A percentile compares a stretch with the other conserved stretches of the same genome.
Conservation (phyloP, 2,329 filamentous ascomycete genomes). For the Curvularia lunata region DNA sequence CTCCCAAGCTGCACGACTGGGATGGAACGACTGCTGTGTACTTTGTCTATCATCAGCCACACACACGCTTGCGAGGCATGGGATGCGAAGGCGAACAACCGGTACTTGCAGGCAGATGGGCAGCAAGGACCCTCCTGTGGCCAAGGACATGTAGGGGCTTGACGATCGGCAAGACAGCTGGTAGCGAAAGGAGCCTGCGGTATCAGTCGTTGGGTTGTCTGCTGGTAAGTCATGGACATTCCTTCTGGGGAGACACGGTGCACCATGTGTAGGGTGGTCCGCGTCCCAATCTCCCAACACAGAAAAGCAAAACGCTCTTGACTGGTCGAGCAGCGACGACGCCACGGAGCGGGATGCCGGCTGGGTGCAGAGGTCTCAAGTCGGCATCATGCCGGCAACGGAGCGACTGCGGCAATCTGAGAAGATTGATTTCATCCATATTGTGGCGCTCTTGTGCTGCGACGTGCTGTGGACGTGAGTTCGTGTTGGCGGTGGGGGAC, state of each 20-base stretch:
- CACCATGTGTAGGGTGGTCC: slow-evolving; percentile 2
- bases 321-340: not conserved
- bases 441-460: slow-evolving; percentile 21
- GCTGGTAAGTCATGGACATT: not conserved
- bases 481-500: slow-evolving; percentile 9
- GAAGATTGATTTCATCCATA: slow-evolving; percentile 16
- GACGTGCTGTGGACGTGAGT: slow-evolving; percentile 10
- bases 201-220: not conserved
- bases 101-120: slow-evolving; percentile 21
- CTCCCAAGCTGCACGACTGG: slow-evolving; percentile 6
- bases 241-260: slow-evolving; percentile 6
- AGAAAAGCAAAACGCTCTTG: slow-evolving; percentile 12
- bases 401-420: not conserved
- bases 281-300: not conserved
- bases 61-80: slow-evolving; percentile 8
- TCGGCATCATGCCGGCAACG: slow-evolving; percentile 5
- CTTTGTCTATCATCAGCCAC: slow-evolving; percentile 20
- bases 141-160: not conserved
- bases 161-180: slow-evolving; percentile 5
- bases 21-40: slow-evolving; percentile 22
- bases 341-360: not conserved
- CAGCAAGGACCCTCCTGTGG: slow-evolving; percentile 9
- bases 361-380: slow-evolving; percentile 1
- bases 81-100: slow-evolving; percentile 17
- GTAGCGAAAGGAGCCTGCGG: not conserved